Evolutionary conservation across 2,329 filamentous ascomycete genomes (phyloP).

Genomic region (Helicocarpus griseus): DNA sequence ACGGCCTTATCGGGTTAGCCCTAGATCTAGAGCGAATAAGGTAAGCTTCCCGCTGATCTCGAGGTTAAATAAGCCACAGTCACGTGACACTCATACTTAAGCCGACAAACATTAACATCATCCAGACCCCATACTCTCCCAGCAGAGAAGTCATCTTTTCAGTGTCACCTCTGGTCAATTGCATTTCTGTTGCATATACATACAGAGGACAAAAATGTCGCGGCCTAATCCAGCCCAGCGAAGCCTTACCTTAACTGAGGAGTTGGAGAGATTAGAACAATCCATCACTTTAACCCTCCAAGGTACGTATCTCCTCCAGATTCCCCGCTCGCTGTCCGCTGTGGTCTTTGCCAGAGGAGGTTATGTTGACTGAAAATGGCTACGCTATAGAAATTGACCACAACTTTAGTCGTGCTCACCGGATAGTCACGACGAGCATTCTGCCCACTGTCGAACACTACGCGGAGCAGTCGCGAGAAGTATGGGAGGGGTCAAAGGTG

Average conservation of each 20-base stretch:
- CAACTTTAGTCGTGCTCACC: slow-evolving; percentile 94
- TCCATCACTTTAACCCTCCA: slow-evolving; percentile 93
- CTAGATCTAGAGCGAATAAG: background rate
- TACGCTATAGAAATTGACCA: slow-evolving; percentile 74
- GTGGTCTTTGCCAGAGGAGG: too few relatives aligned
- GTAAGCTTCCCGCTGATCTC: background rate
- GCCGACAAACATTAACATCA: background rate
- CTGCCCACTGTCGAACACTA: slow-evolving; percentile 92
- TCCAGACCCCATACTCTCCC: background rate
- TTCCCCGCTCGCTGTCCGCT: slow-evolving; percentile 9
- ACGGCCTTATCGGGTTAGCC: background rate
- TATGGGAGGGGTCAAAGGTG: slow-evolving; percentile 96
- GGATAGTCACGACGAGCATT: slow-evolving; percentile 90
- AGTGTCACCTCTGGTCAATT: background rate
- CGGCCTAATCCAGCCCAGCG: slow-evolving; percentile 41
- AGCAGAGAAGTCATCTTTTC: background rate
- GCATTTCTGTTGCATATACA: background rate
- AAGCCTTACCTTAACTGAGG: slow-evolving; percentile 75
- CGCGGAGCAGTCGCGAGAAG: slow-evolving; percentile 80
- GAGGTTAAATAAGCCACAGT: background rate
- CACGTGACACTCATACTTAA: background rate
- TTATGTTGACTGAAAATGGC: background rate
- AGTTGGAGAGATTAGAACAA: slow-evolving; percentile 91
- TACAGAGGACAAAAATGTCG: slow-evolving; percentile 35
- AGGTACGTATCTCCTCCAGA: slow-evolving; percentile 47